These are phyloP conservation scores for Clonostachys byssicola DNA, from an alignment of 2,329 filamentous ascomycete genomes.

Conservation along the genomic window DNA sequence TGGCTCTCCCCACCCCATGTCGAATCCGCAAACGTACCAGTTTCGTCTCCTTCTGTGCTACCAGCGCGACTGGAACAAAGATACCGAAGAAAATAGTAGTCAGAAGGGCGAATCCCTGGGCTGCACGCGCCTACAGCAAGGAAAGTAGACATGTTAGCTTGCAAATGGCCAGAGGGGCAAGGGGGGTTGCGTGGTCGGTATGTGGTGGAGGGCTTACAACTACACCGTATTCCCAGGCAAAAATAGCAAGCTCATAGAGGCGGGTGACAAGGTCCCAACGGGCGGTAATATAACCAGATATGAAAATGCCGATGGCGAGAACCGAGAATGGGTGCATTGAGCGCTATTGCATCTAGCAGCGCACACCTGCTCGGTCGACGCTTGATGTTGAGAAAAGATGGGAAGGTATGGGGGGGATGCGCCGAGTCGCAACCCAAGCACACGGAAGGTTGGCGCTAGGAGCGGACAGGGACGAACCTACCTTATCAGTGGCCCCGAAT, in stretches of 20 bases:
- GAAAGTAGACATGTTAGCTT: neutral
- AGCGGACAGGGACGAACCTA: no score
- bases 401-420: no score
- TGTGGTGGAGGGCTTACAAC: constrained; percentile 57
- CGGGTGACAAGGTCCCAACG: constrained; percentile 98
- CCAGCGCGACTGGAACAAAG: constrained; percentile 76
- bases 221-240: constrained; percentile 98
- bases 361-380: neutral
- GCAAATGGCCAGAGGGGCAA: neutral
- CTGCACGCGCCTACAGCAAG: constrained; percentile 64
- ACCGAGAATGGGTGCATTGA: constrained; percentile 98
- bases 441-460: no score
- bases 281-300: constrained; percentile 98
- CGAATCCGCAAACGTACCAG: constrained; percentile 54
- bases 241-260: constrained; percentile 93
- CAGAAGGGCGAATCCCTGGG: constrained; percentile 79
- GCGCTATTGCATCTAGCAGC: neutral
- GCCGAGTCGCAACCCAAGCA: no score
- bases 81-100: constrained; percentile 82
- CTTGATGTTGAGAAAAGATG: no score
- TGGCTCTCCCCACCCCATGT: neutral
- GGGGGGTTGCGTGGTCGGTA: neutral
- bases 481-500: no score
- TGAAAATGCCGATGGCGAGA: constrained; percentile 95
- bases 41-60: constrained; percentile 76